These are phyloP conservation scores for Aspergillus ibericus DNA, from an alignment of 2,329 filamentous ascomycete species.

Conservation along the genomic window DNA sequence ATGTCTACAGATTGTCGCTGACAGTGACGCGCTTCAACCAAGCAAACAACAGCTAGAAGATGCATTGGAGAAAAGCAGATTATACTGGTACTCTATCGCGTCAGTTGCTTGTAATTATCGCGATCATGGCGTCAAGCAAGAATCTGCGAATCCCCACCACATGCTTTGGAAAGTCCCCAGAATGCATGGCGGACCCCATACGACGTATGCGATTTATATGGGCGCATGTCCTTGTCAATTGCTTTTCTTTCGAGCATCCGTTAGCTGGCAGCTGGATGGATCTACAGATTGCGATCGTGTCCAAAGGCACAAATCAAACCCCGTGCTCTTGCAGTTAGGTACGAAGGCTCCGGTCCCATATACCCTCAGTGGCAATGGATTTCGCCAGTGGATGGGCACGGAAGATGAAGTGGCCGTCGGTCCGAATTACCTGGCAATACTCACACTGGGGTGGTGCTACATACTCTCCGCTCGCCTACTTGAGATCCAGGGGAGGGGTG, in stretches of 20 bases:
- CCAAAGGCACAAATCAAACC: constrained; percentile 5
- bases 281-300: constrained; percentile 7
- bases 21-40: too few species aligned
- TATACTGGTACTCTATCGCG: constrained; percentile 16
- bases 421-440: constrained; percentile 14
- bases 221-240: neutral
- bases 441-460: constrained; percentile 18
- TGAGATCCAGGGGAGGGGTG: constrained; percentile 12
- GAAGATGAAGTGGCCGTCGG: neutral
- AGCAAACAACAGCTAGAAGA: neutral
- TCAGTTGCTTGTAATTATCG: constrained; percentile 2
- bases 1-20: too few species aligned
- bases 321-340: constrained; percentile 5
- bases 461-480: constrained; percentile 17
- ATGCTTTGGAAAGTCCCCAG: constrained; percentile 13
- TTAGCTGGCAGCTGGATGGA: constrained; percentile 11
- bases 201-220: neutral
- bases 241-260: constrained; percentile 9
- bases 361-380: constrained; percentile 5
- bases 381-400: constrained; percentile 8
- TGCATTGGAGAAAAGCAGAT: constrained; percentile 12
- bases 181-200: constrained; percentile 4
- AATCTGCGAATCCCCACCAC: constrained; percentile 11
- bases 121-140: constrained; percentile 1
- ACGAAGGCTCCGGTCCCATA: constrained; percentile 8